These are phyloP conservation scores for Irpex sp. DNA, from an alignment of 1,284 basidiomycete species.

Conservation along the genomic window DNA sequence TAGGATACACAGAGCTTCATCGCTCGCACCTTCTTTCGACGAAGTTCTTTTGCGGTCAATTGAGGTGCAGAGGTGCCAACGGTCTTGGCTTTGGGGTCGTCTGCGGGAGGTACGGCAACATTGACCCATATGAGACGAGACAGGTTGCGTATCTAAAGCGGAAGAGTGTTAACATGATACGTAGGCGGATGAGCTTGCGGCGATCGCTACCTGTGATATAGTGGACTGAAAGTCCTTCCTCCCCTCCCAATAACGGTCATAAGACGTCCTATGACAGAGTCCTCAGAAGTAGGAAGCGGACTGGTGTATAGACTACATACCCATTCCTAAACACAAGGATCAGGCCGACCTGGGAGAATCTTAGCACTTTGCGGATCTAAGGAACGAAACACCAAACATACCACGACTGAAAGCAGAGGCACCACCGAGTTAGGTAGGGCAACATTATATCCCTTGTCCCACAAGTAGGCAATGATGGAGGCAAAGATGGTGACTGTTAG, in stretches of 20 bases:
- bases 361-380: constrained; percentile 5
- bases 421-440: constrained; percentile 72
- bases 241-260: constrained; percentile 83
- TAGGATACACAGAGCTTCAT: constrained; percentile 70
- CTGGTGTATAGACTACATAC: constrained; percentile 14
- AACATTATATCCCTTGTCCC: constrained; percentile 49
- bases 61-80: constrained; percentile 29
- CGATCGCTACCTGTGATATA: constrained; percentile 46
- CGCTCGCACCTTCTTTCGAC: constrained; percentile 66
- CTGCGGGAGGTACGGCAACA: constrained; percentile 60
- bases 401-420: constrained; percentile 86
- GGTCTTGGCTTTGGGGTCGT: constrained; percentile 49
- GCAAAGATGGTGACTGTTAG: constrained; percentile 80
- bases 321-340: constrained; percentile 65
- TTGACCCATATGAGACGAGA: constrained; percentile 77
- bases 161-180: not conserved
- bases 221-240: constrained; percentile 76
- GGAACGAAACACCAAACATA: constrained; percentile 39
- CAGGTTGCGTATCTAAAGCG: constrained; percentile 52
- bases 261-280: constrained; percentile 55
- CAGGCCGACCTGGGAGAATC: constrained; percentile 55
- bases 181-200: constrained; percentile 18
- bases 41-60: constrained; percentile 55
- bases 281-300: not conserved
- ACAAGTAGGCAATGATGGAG: constrained; percentile 53